These are phyloP conservation scores for Rhodotorula diobovata DNA, from an alignment of 768 basidiomycete species.

Conservation along the genomic window DNA sequence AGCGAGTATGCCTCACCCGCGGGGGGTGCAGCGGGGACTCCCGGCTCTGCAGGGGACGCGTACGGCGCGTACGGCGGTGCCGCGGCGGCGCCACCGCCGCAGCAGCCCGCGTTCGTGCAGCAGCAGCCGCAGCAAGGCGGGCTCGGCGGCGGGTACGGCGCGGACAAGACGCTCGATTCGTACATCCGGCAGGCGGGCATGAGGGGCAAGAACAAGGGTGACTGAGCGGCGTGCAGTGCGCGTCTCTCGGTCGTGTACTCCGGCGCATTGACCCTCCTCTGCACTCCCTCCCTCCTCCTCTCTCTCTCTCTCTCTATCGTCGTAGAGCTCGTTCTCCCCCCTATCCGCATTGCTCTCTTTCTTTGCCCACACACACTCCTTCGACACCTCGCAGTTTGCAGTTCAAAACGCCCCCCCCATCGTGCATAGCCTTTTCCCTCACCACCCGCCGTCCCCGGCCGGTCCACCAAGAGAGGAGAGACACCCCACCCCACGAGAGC, in stretches of 20 bases:
- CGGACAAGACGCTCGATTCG: constrained; percentile 11
- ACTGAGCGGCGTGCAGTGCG: not conserved
- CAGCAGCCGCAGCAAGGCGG: not conserved
- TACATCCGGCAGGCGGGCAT: constrained; percentile 24
- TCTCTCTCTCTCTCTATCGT: too few species aligned
- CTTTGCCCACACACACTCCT: not conserved
- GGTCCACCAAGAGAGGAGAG: too few species aligned
- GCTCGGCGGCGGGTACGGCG: not conserved
- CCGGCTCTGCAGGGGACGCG: not conserved
- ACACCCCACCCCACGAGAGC: too few species aligned
- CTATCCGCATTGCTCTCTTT: not conserved
- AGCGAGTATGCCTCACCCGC: not conserved
- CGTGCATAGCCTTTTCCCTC: too few species aligned
- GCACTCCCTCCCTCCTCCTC: not conserved
- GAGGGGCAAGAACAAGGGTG: constrained; percentile 35
- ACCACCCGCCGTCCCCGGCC: too few species aligned
- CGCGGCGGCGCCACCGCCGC: not conserved
- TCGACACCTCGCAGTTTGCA: not conserved
- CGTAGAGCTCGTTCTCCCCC: not conserved
- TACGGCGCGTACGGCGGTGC: not conserved
- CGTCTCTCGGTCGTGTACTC: not conserved
- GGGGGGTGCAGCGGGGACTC: not conserved
- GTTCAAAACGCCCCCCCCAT: too few species aligned
- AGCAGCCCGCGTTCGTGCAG: not conserved
- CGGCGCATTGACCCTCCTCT: not conserved